Percentiles rank a stretch among this genome's conserved stretches.
Conservation (phyloP, 805 yeast genomes). For the Lachancea sp. region DNA sequence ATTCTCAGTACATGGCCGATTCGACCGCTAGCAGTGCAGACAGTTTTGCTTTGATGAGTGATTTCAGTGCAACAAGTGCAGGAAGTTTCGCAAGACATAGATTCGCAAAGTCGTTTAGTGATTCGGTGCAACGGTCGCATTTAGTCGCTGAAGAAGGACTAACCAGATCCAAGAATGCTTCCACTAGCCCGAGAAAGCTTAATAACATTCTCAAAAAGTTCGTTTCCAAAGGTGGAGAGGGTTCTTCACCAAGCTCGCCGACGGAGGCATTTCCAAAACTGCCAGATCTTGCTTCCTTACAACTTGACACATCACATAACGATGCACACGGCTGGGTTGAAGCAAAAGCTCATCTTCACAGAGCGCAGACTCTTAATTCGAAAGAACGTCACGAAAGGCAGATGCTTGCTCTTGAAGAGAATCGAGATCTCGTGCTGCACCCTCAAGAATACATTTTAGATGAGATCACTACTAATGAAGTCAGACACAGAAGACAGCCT, state of each 20-base stretch:
- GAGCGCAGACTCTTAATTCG: constrained; percentile 63
- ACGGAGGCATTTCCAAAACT: constrained; percentile 24
- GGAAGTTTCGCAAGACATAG: constrained; percentile 77
- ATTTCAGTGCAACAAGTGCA: constrained; percentile 83
- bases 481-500: constrained; percentile 24
- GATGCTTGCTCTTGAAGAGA: constrained; percentile 51
- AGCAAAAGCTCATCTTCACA: constrained; percentile 52
- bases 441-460: constrained; percentile 46
- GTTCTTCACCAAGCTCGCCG: constrained; percentile 14
- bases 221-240: constrained; percentile 20
- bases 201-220: constrained; percentile 32
- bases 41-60: constrained; percentile 44
- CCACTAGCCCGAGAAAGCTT: constrained; percentile 19
- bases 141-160: constrained; percentile 9
- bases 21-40: constrained; percentile 39
- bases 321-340: constrained; percentile 46
- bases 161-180: constrained; percentile 8
- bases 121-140: constrained; percentile 26
- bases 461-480: constrained; percentile 45
- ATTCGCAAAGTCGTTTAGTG: constrained; percentile 38
- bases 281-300: constrained; percentile 25
- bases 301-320: constrained; percentile 31
- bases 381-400: constrained; percentile 68
- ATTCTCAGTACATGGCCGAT: constrained; percentile 43
- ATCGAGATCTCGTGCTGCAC: constrained; percentile 57